Evolutionary conservation across 768 basidiomycete species (phyloP).

Genomic region (Lentinula boryana): DNA sequence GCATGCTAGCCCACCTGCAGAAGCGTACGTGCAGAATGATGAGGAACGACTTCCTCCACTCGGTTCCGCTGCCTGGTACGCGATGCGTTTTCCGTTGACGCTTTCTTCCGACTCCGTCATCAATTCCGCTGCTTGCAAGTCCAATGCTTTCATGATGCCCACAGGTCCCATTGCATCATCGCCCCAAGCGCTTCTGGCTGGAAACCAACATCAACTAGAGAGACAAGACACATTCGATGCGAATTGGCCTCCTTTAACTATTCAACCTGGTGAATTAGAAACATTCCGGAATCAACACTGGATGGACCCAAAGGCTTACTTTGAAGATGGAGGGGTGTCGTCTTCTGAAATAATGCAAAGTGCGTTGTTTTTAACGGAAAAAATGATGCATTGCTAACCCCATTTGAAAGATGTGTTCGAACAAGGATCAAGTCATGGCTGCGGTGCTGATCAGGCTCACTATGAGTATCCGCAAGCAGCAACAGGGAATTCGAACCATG

Average conservation of each 20-base stretch:
- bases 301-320: neutral
- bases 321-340: neutral
- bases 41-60: neutral
- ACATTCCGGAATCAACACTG: neutral
- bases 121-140: neutral
- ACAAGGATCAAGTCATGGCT: neutral
- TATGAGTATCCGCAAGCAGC: neutral
- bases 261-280: neutral
- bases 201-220: neutral
- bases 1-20: neutral
- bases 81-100: neutral
- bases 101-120: neutral
- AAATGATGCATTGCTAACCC: neutral
- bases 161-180: neutral
- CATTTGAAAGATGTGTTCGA: neutral
- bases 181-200: neutral
- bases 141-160: neutral
- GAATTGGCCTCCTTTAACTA: neutral
- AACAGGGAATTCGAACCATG: neutral
- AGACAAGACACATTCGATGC: neutral
- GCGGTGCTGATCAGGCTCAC: neutral
- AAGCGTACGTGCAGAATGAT: neutral
- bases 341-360: neutral
- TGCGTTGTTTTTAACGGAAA: neutral
- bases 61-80: slow-evolving; percentile 3